A percentile compares a stretch with the other conserved stretches of the same genome.
Conservation (phyloP, 2,329 filamentous ascomycete species). For the Epicoccum nigrum region DNA sequence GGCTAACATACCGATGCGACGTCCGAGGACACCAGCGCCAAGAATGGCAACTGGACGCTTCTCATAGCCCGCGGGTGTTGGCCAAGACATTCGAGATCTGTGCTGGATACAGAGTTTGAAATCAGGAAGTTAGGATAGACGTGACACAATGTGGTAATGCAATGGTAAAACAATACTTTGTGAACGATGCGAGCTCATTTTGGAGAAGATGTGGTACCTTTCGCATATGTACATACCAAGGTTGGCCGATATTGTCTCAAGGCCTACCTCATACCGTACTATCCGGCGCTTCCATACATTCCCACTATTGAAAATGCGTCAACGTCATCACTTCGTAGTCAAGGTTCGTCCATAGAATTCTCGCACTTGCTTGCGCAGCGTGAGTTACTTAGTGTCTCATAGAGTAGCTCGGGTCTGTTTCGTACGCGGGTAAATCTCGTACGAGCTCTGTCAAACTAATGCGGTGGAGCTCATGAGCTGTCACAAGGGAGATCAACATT, state of each 20-base stretch:
- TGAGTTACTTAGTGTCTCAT: neutral
- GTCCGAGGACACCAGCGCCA: conserved; percentile 27
- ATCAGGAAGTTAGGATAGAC: neutral
- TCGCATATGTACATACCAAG: conserved; percentile 10
- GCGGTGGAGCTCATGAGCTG: neutral
- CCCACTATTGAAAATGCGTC: neutral
- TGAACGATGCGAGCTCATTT: neutral
- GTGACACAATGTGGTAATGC: neutral
- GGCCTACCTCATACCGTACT: conserved; percentile 4
- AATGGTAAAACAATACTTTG: neutral
- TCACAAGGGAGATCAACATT: neutral
- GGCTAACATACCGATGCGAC: conserved; percentile 15
- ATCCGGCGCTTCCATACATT: conserved; percentile 8
- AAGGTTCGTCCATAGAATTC: neutral
- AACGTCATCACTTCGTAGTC: conserved; percentile 10
- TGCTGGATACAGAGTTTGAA: neutral
- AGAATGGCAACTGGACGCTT: conserved; percentile 20
- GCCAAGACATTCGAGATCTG: conserved; percentile 9
- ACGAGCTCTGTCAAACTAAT: neutral
- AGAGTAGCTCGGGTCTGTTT: neutral
- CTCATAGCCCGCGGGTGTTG: conserved; percentile 7
- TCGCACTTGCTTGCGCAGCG: neutral
- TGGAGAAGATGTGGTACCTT: neutral
- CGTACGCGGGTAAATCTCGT: conserved; percentile 3
- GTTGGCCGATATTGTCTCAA: conserved; percentile 1